These are phyloP conservation scores for Gelatoporia subvermispora DNA, from an alignment of 768 basidiomycete genomes.

Conservation along the genomic window DNA sequence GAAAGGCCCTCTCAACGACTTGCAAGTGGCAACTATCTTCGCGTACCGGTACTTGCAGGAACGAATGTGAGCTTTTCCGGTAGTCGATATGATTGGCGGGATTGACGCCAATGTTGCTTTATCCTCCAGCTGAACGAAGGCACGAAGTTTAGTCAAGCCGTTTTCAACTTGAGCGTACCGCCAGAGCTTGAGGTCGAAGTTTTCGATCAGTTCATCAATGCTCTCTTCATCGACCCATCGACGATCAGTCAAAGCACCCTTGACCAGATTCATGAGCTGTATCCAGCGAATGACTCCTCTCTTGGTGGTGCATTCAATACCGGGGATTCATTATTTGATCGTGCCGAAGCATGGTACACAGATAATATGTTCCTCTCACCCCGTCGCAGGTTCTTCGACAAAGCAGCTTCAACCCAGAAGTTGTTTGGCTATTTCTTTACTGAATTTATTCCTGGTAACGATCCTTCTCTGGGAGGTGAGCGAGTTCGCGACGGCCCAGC, in stretches of 20 bases:
- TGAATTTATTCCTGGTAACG: conserved; percentile 50
- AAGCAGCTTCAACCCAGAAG: conserved; percentile 39
- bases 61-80: conserved; percentile 1
- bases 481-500: conserved; percentile 2
- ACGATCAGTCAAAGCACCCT: conserved; percentile 39
- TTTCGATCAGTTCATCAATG: conserved; percentile 40
- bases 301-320: conserved; percentile 49
- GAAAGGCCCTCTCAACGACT: conserved; percentile 12
- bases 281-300: conserved; percentile 41
- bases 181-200: conserved; percentile 34
- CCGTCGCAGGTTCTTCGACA: conserved; percentile 42
- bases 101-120: conserved; percentile 3
- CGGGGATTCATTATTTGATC: conserved; percentile 51
- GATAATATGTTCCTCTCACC: conserved; percentile 48
- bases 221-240: conserved; percentile 46
- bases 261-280: conserved; percentile 32
- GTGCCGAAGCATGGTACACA: conserved; percentile 49
- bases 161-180: conserved; percentile 32
- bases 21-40: conserved; percentile 15
- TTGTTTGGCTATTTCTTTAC: conserved; percentile 49
- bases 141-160: conserved; percentile 33
- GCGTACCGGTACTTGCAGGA: background rate
- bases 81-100: conserved; percentile 10
- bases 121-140: conserved; percentile 44
- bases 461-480: conserved; percentile 42